phyloP scores from a whole-genome alignment of 768 basidiomycete species.

The Mycena latifolia region DNA sequence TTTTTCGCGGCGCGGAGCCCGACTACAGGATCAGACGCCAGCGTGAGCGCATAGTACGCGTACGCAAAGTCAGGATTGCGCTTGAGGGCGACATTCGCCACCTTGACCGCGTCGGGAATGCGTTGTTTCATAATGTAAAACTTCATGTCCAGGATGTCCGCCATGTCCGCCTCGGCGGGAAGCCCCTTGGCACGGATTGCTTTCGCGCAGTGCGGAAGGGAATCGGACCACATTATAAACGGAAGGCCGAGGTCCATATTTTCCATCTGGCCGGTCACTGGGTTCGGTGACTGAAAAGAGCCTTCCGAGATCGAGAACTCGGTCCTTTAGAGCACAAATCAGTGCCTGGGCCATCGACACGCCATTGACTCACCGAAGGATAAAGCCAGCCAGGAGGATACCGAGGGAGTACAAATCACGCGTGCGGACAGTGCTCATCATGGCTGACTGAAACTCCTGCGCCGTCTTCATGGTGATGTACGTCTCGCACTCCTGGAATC shows the following conservation, averaged over 20 bases:
- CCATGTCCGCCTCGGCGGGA: constrained; percentile 60
- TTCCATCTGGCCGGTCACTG: constrained; percentile 55
- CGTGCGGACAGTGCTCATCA: constrained; percentile 62
- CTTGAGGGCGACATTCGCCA: constrained; percentile 61
- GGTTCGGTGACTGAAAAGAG: constrained; percentile 59
- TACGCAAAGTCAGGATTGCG: constrained; percentile 72
- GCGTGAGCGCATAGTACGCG: constrained; percentile 72
- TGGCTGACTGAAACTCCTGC: constrained; percentile 62
- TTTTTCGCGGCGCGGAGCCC: constrained; percentile 75
- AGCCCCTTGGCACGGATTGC: constrained; percentile 62
- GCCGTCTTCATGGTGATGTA: constrained; percentile 55
- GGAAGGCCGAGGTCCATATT: constrained; percentile 64
- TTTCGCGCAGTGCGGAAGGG: constrained; percentile 69
- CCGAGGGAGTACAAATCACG: constrained; percentile 66
- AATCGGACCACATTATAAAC: constrained; percentile 69
- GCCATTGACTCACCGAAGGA: constrained; percentile 46
- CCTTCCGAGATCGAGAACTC: constrained; percentile 76
- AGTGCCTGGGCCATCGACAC: neutral
- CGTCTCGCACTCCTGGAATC: constrained; percentile 59
- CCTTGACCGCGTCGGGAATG: constrained; percentile 59
- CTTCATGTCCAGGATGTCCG: constrained; percentile 78
- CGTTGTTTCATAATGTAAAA: constrained; percentile 63
- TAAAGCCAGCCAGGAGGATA: constrained; percentile 58
- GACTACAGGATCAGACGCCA: constrained; percentile 60
- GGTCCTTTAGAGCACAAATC: constrained; percentile 44